Evolutionary conservation across 2,329 filamentous ascomycete species (phyloP), one percentile per base, ranked within the genome.

Genomic region (Westerdykella aurantiaca): DNA sequence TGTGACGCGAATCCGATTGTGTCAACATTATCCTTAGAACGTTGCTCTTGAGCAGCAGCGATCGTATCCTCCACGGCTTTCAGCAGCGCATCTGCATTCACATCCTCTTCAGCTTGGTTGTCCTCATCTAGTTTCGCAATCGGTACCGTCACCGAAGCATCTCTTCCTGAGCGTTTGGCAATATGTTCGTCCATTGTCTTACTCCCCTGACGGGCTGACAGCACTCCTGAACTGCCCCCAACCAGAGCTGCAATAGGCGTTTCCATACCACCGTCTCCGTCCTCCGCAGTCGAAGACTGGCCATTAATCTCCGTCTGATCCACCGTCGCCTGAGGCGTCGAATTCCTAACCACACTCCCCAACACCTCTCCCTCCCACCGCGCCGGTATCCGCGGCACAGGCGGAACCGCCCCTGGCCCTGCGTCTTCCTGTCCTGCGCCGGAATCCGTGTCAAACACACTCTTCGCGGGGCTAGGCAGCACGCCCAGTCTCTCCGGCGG

Each of bases 401-500:
- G 60, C 10, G 62, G 18, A 3, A 21, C 18, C 6, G 18, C 18
- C 4, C 18, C 60, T 16, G 59, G 51, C 33, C 55, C 42, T 2
- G 45, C 42, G 17, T 56, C 56, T 2, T 29, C 12, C 42, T 42
- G 6, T 63, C 55, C 33, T 44, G 44, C 7, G 52, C 48, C 14
- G 52, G 44, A 1, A 55, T 33, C 3, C 55, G 58, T 7, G 10
- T 29, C 33, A 42, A 61, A 63, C 2, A 47, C 51, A 25, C 61
- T 60, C 39, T 62, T 63, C 10, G 57, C 60, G 14, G 60, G 60
- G 5, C 55, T 60, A 12, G 57, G 56, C 18, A 63, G 49, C 39
- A 61, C 54, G 6, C 58, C 52, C 17, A 58, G 49, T 13, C 52
- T 39, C 41, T 55, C 50, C 43, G 53, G 40, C 35, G 45, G 44